Percentiles rank a stretch among this genome's conserved stretches.
These are phyloP conservation scores for Omphalea diandra DNA, from an alignment of 441 rosid genomes.

Conservation along the genomic window DNA sequence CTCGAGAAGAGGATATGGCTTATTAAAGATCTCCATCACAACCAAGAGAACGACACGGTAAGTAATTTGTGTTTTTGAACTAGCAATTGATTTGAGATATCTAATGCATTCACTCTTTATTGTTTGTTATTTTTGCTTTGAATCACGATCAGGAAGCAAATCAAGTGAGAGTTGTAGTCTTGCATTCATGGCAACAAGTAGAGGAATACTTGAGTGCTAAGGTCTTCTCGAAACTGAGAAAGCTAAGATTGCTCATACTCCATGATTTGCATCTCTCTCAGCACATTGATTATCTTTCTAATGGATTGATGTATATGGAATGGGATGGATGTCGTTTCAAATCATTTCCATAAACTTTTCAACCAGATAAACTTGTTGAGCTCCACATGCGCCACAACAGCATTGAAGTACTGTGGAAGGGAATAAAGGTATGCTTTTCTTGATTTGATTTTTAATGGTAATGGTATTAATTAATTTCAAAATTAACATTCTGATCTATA, in stretches of 20 bases:
- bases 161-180: neutral
- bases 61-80: neutral
- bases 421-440: constrained; percentile 14
- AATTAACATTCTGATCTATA: no score
- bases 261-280: neutral
- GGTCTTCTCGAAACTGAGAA: neutral
- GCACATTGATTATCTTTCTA: neutral
- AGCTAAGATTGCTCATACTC: neutral
- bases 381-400: constrained; percentile 22
- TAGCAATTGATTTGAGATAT: neutral
- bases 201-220: neutral
- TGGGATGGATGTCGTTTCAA: constrained; percentile 25
- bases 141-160: neutral
- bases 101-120: neutral
- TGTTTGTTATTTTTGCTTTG: neutral
- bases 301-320: constrained; percentile 21
- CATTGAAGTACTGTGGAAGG: constrained; percentile 23
- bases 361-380: constrained; percentile 20
- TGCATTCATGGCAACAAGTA: neutral
- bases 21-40: neutral
- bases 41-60: neutral
- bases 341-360: constrained; percentile 25
- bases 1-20: constrained; percentile 10
- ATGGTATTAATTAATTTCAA: neutral
- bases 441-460: neutral